Conservation (phyloP, 495 filamentous ascomycete genomes). For the Aspergillus ostianus region DNA sequence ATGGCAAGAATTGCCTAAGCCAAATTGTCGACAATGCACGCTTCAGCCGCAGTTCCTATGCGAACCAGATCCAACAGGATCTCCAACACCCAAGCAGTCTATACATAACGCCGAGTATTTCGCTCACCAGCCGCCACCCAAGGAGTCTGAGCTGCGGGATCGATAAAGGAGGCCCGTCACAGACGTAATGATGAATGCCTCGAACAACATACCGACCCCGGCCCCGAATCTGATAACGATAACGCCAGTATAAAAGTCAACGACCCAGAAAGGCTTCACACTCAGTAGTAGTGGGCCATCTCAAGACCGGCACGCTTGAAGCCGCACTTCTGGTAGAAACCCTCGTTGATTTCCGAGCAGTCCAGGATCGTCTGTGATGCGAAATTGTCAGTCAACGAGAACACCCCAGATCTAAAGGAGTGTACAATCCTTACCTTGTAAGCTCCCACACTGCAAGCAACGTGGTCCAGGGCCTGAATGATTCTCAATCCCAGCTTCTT, state of each 20-base stretch:
- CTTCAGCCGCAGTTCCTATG: not conserved
- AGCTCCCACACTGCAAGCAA: constrained; percentile 81
- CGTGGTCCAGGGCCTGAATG: constrained; percentile 89
- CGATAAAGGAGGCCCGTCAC: not conserved
- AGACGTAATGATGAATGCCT: not conserved
- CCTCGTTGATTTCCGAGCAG: constrained; percentile 83
- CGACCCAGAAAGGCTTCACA: constrained; percentile 30
- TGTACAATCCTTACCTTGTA: constrained; percentile 69
- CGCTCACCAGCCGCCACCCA: not conserved
- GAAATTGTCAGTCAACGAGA: constrained; percentile 12
- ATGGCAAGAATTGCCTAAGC: not conserved
- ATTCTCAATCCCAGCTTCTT: constrained; percentile 92
- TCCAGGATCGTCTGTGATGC: constrained; percentile 62
- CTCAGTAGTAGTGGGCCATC: constrained; percentile 88
- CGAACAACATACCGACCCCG: not conserved
- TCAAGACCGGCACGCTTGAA: constrained; percentile 90
- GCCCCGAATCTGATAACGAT: not conserved
- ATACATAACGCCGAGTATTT: not conserved
- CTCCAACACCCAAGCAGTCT: not conserved
- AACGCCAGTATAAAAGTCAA: not conserved
- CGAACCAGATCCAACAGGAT: not conserved
- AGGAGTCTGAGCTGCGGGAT: not conserved
- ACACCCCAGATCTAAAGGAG: not conserved
- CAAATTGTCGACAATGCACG: not conserved
- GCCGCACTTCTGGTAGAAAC: constrained; percentile 98